Evolutionary conservation across 1,284 basidiomycete genomes (phyloP).

Genomic region (Microbotryum violaceum): DNA sequence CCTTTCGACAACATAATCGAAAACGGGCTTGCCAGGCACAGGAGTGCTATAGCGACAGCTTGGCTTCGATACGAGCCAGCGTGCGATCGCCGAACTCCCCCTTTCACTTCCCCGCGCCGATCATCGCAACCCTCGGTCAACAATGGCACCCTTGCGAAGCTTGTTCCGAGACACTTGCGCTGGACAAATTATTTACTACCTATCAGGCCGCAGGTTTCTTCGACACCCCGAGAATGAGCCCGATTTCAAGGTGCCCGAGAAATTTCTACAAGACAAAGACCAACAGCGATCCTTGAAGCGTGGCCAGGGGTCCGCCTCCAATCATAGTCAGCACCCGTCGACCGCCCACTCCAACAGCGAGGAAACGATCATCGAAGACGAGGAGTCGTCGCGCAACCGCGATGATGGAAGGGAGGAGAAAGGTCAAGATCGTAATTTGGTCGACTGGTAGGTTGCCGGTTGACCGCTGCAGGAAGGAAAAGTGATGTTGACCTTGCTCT

Average conservation of each 20-base stretch:
- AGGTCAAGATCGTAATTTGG: not conserved
- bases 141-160: not conserved
- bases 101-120: too few relatives aligned
- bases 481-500: not conserved
- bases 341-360: not conserved
- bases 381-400: not conserved
- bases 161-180: conserved; percentile 1
- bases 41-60: too few relatives aligned
- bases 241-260: conserved; percentile 4
- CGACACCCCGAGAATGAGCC: conserved; percentile 6
- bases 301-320: not conserved
- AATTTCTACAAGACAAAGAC: not conserved
- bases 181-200: conserved; percentile 2
- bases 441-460: conserved; percentile 1
- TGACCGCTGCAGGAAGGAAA: too few relatives aligned
- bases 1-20: too few relatives aligned
- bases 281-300: not conserved
- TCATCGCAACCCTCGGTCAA: too few relatives aligned
- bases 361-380: not conserved
- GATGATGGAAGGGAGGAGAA: not conserved
- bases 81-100: too few relatives aligned
- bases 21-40: too few relatives aligned
- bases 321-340: not conserved
- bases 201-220: not conserved
- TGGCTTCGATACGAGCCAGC: too few relatives aligned